A percentile compares a stretch with the other conserved stretches of the same genome.
Conservation (phyloP, 177 flowering plant genomes). For the Tripterygium wilfordii region DNA sequence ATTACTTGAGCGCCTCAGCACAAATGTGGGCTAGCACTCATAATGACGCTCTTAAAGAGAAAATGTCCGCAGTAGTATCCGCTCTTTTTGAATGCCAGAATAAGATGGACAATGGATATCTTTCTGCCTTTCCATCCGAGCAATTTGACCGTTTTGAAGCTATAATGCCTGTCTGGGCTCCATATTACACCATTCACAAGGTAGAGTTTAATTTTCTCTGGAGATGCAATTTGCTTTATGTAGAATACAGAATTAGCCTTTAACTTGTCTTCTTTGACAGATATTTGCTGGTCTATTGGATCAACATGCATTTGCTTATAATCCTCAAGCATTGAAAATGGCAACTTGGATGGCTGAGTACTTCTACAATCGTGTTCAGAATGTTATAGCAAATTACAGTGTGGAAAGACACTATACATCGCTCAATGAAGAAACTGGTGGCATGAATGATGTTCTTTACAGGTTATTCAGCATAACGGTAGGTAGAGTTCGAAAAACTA, state of each 20-base stretch:
- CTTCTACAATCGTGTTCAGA: constrained; percentile 61
- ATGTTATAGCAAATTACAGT: constrained; percentile 40
- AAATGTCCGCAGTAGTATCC: constrained; percentile 61
- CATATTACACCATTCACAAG: constrained; percentile 94
- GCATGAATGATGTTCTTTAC: constrained; percentile 84
- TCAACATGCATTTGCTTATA: constrained; percentile 52
- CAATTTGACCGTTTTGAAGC: constrained; percentile 71
- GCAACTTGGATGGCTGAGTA: constrained; percentile 60
- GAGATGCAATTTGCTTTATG: background rate
- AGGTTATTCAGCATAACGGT: constrained; percentile 51
- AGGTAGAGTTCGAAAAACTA: constrained; percentile 26
- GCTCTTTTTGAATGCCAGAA: constrained; percentile 69
- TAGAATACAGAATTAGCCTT: background rate
- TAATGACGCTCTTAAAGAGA: constrained; percentile 45
- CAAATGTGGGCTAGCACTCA: constrained; percentile 93
- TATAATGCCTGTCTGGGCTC: constrained; percentile 73
- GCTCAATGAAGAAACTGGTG: constrained; percentile 76
- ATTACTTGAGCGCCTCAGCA: constrained; percentile 87
- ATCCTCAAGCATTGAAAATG: constrained; percentile 57
- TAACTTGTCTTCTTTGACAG: constrained; percentile 26
- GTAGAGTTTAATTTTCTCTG: constrained; percentile 18
- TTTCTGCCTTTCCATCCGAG: constrained; percentile 82
- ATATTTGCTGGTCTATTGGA: constrained; percentile 79
- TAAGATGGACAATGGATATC: constrained; percentile 66
- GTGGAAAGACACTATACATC: constrained; percentile 53